Base-by-base conservation (phyloP, 495 filamentous ascomycete species). In the Penicillium coffeae region DNA sequence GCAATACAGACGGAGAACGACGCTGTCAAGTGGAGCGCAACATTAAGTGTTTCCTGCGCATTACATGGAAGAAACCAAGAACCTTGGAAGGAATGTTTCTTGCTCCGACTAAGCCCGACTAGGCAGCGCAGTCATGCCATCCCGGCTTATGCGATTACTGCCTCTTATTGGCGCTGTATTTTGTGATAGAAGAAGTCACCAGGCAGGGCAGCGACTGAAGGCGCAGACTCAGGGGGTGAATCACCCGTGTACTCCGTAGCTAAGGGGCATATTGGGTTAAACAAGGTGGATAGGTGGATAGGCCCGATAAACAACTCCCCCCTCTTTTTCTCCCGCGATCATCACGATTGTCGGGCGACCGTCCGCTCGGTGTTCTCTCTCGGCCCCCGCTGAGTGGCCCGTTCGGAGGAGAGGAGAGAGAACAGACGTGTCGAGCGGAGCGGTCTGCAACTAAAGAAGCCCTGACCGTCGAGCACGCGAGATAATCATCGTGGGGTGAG, bases 41-140 rank as follows among this genome's bases (percentile, higher is more conserved):
- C 56, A 52, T 58, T 58, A 59, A 56, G n/a, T 30, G 25, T 30
- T 30, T 30, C 25, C 38, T 37, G 48, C 50, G 45, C 50, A 51
- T 45, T 32, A 59, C 58, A 61, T 59, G 60, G 60, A 64, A 58
- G 54, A 51, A 49, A 43, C 60, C 42, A 62, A 62, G 58, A 59
- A 64, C 35, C 52, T 57, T 56, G 55, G 58, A 64, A 61, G 49
- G 37, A 60, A 58, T 48, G 15, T n/a, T 36, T 47, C 34, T 54
- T 30, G 33, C 20, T 45, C 54, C 38, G 34, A 48, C 33, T 51
- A 14, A 43, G 14, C 38, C 38, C 20, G 19, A 40, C 33, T 50
- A 22, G 32, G 44, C 21, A 25, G 27, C 25, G 14, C 4, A 5
- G 34, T 30, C 21, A 30, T 30, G 25, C 10, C 4, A 30, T 30